Percentiles rank a stretch among this genome's conserved stretches.
These are phyloP conservation scores for Trichopus zeylanicus DNA, from an alignment of 116 monocot species.

Conservation along the genomic window DNA sequence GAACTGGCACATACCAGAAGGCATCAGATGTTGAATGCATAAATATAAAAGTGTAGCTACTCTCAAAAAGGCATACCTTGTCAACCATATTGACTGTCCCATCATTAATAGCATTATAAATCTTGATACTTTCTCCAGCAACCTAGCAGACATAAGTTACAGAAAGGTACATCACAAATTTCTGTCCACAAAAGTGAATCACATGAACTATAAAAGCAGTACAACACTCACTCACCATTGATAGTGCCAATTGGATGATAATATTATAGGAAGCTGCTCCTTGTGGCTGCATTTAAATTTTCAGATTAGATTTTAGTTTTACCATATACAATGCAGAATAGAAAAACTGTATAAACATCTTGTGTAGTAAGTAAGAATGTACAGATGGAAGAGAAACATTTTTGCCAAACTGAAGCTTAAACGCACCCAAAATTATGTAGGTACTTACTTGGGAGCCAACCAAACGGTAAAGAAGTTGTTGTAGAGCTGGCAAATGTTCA, in stretches of 20 bases:
- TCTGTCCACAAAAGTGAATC: background rate
- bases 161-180: constrained; percentile 3
- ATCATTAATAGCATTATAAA: constrained; percentile 88
- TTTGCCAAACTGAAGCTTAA: background rate
- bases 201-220: background rate
- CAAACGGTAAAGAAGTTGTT: constrained; percentile 76
- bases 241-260: constrained; percentile 84
- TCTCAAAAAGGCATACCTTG: constrained; percentile 49
- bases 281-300: constrained; percentile 74
- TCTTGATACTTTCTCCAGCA: constrained; percentile 76
- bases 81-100: constrained; percentile 93
- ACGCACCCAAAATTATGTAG: background rate
- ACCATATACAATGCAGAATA: background rate
- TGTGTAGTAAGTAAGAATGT: background rate
- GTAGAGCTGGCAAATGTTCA: constrained; percentile 82
- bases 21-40: background rate
- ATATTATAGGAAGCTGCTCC: constrained; percentile 77
- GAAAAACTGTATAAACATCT: constrained; percentile 4
- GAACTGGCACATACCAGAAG: constrained; percentile 48
- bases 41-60: background rate
- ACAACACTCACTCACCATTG: constrained; percentile 51
- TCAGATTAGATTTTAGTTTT: background rate
- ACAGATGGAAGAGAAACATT: background rate
- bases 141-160: constrained; percentile 37
- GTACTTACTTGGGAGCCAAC: constrained; percentile 69